Percentiles rank a stretch among this genome's conserved stretches.
Evolutionary conservation across 2,329 filamentous ascomycete species (phyloP).

Genomic region (Ciborinia camelliae): DNA sequence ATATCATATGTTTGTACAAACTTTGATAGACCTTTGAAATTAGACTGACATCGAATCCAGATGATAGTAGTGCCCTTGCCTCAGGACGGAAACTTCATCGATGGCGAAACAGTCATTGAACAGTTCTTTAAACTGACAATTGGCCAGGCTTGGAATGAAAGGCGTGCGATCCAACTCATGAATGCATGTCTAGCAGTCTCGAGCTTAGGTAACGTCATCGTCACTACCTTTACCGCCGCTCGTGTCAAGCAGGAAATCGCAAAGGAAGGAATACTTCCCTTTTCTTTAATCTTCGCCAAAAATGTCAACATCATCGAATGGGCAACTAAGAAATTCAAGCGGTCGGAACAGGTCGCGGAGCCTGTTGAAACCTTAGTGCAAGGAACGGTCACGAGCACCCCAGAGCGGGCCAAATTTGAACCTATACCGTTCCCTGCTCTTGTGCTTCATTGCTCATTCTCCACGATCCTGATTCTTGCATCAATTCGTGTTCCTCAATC

Average conservation of each 20-base stretch:
- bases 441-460: constrained; percentile 22
- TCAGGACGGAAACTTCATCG: not conserved
- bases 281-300: constrained; percentile 38
- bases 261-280: constrained; percentile 53
- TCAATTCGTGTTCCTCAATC: constrained; percentile 9
- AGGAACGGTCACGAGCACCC: constrained; percentile 33
- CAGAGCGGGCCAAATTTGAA: not conserved
- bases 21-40: constrained; percentile 15
- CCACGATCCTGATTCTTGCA: constrained; percentile 23
- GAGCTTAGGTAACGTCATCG: constrained; percentile 47
- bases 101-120: constrained; percentile 32
- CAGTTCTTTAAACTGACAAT: constrained; percentile 40
- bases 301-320: constrained; percentile 42
- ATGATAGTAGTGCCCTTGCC: constrained; percentile 27
- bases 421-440: constrained; percentile 28
- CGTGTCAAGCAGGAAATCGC: constrained; percentile 59
- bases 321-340: constrained; percentile 29
- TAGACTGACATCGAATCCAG: constrained; percentile 21
- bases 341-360: constrained; percentile 22
- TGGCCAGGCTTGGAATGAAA: constrained; percentile 30
- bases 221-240: constrained; percentile 54
- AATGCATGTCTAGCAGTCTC: constrained; percentile 52
- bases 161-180: constrained; percentile 36
- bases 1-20: constrained; percentile 41
- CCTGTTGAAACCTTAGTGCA: constrained; percentile 24